A percentile compares a stretch with the other conserved stretches of the same genome.
These are phyloP conservation scores for Kodamaea kaohsiungensis DNA, from an alignment of 805 yeast species.

Conservation along the genomic window DNA sequence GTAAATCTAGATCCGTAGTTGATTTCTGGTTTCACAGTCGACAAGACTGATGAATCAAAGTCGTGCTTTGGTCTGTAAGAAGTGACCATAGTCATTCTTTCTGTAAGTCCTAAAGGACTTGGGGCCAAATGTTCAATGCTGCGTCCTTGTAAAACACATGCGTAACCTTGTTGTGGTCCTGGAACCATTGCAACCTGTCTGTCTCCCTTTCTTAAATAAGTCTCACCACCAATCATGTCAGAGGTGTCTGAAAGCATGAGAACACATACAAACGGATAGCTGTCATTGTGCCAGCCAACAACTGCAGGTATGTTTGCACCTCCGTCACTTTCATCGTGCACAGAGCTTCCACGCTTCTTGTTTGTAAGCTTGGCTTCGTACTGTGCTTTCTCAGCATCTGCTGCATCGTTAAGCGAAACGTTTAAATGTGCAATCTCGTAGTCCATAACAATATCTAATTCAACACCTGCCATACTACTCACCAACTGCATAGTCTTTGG, in stretches of 20 bases:
- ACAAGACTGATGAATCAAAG: constrained; percentile 33
- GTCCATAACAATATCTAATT: constrained; percentile 54
- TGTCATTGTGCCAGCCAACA: constrained; percentile 64
- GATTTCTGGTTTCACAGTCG: constrained; percentile 41
- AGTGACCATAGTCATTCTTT: constrained; percentile 46
- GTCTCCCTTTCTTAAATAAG: constrained; percentile 50
- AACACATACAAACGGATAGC: constrained; percentile 67
- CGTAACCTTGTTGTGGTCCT: constrained; percentile 52
- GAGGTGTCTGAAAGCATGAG: constrained; percentile 61
- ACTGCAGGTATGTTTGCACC: constrained; percentile 51
- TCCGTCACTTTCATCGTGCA: constrained; percentile 7
- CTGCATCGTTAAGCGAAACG: constrained; percentile 44
- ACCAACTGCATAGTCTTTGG: constrained; percentile 56
- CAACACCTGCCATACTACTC: constrained; percentile 60
- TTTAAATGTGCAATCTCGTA: constrained; percentile 59
- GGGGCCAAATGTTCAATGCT: constrained; percentile 49
- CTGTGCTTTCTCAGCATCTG: constrained; percentile 26
- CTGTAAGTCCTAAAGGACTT: constrained; percentile 39
- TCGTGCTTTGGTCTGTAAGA: constrained; percentile 36
- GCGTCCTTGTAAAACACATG: constrained; percentile 51
- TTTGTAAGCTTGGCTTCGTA: constrained; percentile 4
- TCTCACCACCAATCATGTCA: constrained; percentile 63
- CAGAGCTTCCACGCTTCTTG: constrained; percentile 11
- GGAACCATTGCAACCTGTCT: constrained; percentile 14
- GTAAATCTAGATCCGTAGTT: constrained; percentile 36